These are phyloP conservation scores for Suhomyces sp. DNA, from an alignment of 805 yeast genomes.

Conservation along the genomic window DNA sequence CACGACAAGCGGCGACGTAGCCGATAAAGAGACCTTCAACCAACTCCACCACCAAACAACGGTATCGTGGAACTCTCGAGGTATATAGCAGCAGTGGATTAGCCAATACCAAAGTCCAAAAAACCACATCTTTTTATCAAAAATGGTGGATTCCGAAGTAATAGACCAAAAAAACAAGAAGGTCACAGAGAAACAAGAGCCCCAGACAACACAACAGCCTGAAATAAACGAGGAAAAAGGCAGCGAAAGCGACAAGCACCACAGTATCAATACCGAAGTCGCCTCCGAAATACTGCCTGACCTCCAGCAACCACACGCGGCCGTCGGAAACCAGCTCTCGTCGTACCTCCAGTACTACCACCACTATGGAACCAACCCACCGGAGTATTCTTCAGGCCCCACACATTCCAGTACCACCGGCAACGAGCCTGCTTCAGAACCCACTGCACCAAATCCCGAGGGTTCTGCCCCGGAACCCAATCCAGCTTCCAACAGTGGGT, in stretches of 20 bases:
- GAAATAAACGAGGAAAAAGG: background rate
- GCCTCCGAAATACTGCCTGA: background rate
- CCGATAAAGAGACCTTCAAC: background rate
- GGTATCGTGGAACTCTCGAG: background rate
- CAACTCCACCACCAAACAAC: background rate
- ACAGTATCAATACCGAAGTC: background rate
- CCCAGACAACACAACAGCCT: background rate
- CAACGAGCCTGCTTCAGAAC: background rate
- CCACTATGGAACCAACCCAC: background rate
- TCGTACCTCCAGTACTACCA: constrained; percentile 5
- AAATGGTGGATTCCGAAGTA: background rate
- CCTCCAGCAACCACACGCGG: constrained; percentile 1
- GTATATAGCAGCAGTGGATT: background rate
- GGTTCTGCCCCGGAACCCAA: background rate
- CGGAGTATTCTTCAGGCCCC: background rate
- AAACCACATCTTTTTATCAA: background rate
- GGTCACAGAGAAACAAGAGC: background rate
- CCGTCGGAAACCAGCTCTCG: constrained; percentile 3
- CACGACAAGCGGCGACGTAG: background rate
- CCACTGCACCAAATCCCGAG: background rate
- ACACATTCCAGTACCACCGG: background rate
- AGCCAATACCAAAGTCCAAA: background rate
- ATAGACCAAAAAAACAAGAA: background rate
- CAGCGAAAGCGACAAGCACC: background rate
- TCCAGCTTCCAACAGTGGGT: background rate